Conservation (phyloP, 2,329 filamentous ascomycete genomes). For the Sporothrix mexicana region DNA sequence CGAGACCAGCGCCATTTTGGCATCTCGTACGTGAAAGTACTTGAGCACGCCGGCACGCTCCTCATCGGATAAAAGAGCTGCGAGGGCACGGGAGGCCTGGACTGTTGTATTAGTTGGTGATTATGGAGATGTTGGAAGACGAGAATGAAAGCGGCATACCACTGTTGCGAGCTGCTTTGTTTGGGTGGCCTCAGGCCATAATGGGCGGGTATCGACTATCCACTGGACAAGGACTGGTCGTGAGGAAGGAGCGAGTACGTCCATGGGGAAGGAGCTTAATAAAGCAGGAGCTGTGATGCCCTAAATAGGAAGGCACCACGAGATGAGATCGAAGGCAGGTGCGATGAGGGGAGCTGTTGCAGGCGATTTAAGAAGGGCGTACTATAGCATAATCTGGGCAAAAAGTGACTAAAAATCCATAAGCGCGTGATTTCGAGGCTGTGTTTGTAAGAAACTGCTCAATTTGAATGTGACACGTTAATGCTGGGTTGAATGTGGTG, state of each 20-base stretch:
- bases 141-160: conserved; percentile 46
- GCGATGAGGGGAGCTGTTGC: conserved; percentile 1
- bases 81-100: conserved; percentile 52
- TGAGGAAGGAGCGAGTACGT: conserved; percentile 23
- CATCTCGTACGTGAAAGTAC: conserved; percentile 72
- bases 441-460: background rate
- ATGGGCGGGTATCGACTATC: conserved; percentile 64
- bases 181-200: conserved; percentile 60
- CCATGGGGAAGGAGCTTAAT: conserved; percentile 16
- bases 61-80: conserved; percentile 54
- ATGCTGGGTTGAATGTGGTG: conserved; percentile 1
- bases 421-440: background rate
- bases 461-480: background rate
- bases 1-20: conserved; percentile 75
- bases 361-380: background rate
- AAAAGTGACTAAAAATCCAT: background rate
- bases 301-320: background rate
- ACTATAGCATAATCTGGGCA: background rate
- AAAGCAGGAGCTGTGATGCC: background rate
- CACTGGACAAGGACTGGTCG: conserved; percentile 60
- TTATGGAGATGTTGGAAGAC: background rate
- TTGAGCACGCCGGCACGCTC: conserved; percentile 64
- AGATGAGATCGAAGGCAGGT: background rate
- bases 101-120: background rate
- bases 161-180: conserved; percentile 55